Base-by-base conservation (phyloP, 1,139 yeast genomes). In the Sugiyamaella pinicola region DNA sequence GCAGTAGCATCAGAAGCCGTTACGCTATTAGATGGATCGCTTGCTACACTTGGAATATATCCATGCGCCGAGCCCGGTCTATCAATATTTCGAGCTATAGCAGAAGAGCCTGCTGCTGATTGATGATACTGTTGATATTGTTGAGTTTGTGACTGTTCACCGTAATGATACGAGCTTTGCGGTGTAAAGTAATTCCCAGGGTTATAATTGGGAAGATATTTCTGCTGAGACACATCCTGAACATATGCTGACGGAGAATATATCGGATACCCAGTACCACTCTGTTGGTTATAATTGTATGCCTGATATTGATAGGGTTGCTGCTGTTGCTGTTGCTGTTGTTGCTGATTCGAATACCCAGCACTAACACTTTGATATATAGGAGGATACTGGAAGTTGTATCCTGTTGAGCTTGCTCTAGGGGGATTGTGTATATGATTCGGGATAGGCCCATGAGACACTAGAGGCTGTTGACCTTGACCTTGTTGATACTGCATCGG, bases 11-110 rank as follows among this genome's bases (percentile, higher is more conserved):
- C 17, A 5, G 39, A 3, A 35, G 39, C 8, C 21, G 39, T 6
- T 2, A 4, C 39, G 12, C 6, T 12, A 31, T 5, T 8, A 8
- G 34, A 31, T n/a, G 34, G 12, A 12, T n/a, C n/a, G n/a, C n/a
- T n/a, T n/a, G n/a, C n/a, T n/a, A n/a, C n/a, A n/a, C n/a, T n/a
- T 12, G 34, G 21, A n/a, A 40, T 21, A 21, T n/a, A 34, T 15
- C 40, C 40, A 19, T 43, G 40, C 4, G 47, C 33, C n/a, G 47
- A 43, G 12, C 39, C 39, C 29, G 46, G 46, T 15, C 46, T 42
- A 12, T n/a, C 35, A 28, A 42, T 22, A 15, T 10, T 15, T 22
- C 24, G 21, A 17, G 29, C 10, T 17, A 42, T 9, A 4, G 47
- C 31, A 2, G 31, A 22, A 33, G 13, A 22, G 26, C 22, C 10